Percentiles rank a stretch among this genome's conserved stretches.
Conservation (phyloP, 73 alveolate genomes). For the Paramecium pentaurelia region DNA sequence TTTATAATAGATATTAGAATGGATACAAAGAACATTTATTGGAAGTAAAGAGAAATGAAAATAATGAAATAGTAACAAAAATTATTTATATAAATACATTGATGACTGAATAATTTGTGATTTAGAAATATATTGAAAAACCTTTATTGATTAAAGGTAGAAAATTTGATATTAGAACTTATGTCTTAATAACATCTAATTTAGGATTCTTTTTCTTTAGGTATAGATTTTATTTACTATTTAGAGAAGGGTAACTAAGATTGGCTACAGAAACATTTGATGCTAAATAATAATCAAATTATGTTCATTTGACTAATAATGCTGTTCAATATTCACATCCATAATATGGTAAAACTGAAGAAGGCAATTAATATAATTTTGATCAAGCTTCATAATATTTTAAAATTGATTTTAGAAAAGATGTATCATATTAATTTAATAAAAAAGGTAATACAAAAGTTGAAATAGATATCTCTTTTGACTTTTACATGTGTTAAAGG, state of each 20-base stretch:
- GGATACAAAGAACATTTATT: slow-evolving; percentile 16
- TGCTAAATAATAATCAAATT: slow-evolving; percentile 57
- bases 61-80: slow-evolving; percentile 25
- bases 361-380: slow-evolving; percentile 76
- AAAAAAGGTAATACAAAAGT: slow-evolving; percentile 49
- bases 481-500: slow-evolving; percentile 61
- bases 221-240: not conserved
- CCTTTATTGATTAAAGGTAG: slow-evolving; percentile 68
- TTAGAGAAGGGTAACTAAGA: slow-evolving; percentile 79
- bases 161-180: slow-evolving; percentile 75
- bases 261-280: slow-evolving; percentile 67
- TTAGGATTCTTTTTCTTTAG: not conserved
- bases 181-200: slow-evolving; percentile 58
- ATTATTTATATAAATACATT: slow-evolving; percentile 12
- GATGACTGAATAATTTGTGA: slow-evolving; percentile 52
- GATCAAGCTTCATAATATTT: slow-evolving; percentile 67
- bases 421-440: slow-evolving; percentile 50
- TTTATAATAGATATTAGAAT: slow-evolving; percentile 59
- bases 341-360: slow-evolving; percentile 70
- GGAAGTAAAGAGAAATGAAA: slow-evolving; percentile 31
- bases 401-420: slow-evolving; percentile 66
- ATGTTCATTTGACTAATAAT: slow-evolving; percentile 78
- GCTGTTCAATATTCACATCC: slow-evolving; percentile 71
- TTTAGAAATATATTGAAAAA: slow-evolving; percentile 74
- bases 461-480: slow-evolving; percentile 67